Evolutionary conservation across 352 stramenopile genomes (phyloP), one percentile per base, ranked within the genome.

Genomic region (Globisporangium radiosum): DNA sequence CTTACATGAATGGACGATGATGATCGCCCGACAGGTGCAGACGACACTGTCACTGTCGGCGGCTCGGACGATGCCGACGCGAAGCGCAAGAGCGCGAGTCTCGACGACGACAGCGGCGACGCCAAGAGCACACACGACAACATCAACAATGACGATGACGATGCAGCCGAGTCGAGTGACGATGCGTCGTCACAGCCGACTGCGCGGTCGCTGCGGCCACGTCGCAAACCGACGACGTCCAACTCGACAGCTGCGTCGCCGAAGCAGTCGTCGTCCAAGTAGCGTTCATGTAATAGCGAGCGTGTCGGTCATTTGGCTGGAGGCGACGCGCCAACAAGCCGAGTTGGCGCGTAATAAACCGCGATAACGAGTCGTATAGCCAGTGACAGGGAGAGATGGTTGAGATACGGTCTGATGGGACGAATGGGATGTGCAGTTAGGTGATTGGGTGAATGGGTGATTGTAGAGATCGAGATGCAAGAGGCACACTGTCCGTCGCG

Each of bases 181-280:
- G 64, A 60, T n/a, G 51, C 70, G 36, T 57, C 59, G 7, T 56
- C 64, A 25, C 69, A 70, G 25, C 70, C 69, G 15, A 51, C 70
- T 4, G 73, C 69, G 57, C 79, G 79, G 36, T 87, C 75, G 37
- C 72, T 89, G 52, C 79, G 79, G 52, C 79, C 79, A 7, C 73
- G 79, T 52, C 72, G 79, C 48, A 75, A 72, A 60, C 71, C 71
- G 57, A 44, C 40, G 40, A 55, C 68, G 19, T 68, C 70, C 36
- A 64, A 59, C 47, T 45, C 61, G 5, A 66, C 55, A 58, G 73
- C 67, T 60, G 49, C 56, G 50, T 69, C 63, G 25, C 61, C 61
- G 1, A 67, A 67, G 56, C 48, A 63, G 47, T 59, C 11, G 40
- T 44, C 40, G 11, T 33, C 59, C 52, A 83, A 77, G 68, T 76